A percentile compares a stretch with the other conserved stretches of the same genome.
phyloP scores from a whole-genome alignment of 1,284 basidiomycete species.

The Ustilago crameri region DNA sequence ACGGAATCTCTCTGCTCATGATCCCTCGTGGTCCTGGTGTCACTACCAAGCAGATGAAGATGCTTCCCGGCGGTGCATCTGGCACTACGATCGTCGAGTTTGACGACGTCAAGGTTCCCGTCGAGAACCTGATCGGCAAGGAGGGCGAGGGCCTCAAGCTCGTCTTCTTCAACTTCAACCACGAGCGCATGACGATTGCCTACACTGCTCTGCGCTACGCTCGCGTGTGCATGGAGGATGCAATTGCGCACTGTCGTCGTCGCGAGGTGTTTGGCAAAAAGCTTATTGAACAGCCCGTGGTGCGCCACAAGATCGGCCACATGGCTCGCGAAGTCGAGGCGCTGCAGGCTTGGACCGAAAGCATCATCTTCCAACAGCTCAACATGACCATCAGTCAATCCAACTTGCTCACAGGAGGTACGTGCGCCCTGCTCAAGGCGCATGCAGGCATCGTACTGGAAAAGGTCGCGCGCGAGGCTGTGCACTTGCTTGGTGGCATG shows the following conservation, averaged over 20 bases:
- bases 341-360: conserved; percentile 56
- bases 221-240: conserved; percentile 57
- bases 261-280: conserved; percentile 57
- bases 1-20: conserved; percentile 67
- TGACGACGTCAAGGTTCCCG: conserved; percentile 66
- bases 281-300: conserved; percentile 62
- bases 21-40: conserved; percentile 58
- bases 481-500: conserved; percentile 58
- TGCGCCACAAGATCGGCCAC: conserved; percentile 60
- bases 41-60: conserved; percentile 64
- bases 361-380: conserved; percentile 51
- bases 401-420: conserved; percentile 54
- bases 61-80: conserved; percentile 59
- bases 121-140: conserved; percentile 68
- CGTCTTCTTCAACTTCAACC: conserved; percentile 54
- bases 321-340: conserved; percentile 62
- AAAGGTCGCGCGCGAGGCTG: conserved; percentile 49
- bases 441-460: conserved; percentile 61
- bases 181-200: conserved; percentile 56
- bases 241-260: conserved; percentile 47
- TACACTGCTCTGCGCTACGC: conserved; percentile 52
- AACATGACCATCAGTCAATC: conserved; percentile 44
- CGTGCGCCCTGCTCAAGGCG: conserved; percentile 57
- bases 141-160: conserved; percentile 55
- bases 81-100: conserved; percentile 68